Evolutionary conservation across 2,329 filamentous ascomycete species (phyloP).

Genomic region (Coccinonectria pachysandricola): DNA sequence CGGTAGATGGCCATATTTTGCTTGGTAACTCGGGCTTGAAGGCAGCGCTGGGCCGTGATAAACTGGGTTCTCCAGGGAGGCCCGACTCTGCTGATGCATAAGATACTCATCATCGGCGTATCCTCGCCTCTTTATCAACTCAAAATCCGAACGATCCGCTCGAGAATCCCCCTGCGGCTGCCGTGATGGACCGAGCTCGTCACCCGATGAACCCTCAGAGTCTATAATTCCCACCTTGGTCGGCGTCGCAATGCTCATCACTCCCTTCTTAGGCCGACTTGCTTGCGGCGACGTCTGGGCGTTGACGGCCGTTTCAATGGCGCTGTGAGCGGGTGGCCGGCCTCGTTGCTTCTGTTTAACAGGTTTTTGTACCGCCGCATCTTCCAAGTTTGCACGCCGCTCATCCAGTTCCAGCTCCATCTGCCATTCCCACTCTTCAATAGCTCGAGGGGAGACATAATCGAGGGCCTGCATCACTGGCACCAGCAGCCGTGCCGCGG

Average conservation of each 20-base stretch:
- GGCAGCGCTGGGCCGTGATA: no score
- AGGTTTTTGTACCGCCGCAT: conserved; percentile 9
- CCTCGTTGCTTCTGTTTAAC: conserved; percentile 13
- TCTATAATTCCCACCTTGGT: conserved; percentile 22
- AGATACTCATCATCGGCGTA: no score
- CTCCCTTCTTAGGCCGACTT: conserved; percentile 17
- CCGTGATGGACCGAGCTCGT: conserved; percentile 19
- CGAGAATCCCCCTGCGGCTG: conserved; percentile 21
- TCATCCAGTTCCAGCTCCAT: conserved; percentile 33
- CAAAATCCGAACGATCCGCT: no score
- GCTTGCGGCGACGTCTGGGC: conserved; percentile 16
- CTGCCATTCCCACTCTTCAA: conserved; percentile 48
- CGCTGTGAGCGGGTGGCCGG: conserved; percentile 21
- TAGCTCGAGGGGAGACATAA: conserved; percentile 45
- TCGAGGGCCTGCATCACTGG: conserved; percentile 39
- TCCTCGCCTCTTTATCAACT: no score
- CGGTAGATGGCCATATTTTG: no score
- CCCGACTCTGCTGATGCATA: no score
- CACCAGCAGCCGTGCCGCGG: conserved; percentile 36
- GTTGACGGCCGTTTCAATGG: conserved; percentile 22
- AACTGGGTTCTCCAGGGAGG: no score
- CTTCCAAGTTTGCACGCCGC: conserved; percentile 21
- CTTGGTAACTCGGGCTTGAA: no score
- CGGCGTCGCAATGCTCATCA: conserved; percentile 27
- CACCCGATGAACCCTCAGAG: conserved; percentile 21